phyloP scores from a whole-genome alignment of 495 filamentous ascomycete genomes.

The Schizothecium vesticola region DNA sequence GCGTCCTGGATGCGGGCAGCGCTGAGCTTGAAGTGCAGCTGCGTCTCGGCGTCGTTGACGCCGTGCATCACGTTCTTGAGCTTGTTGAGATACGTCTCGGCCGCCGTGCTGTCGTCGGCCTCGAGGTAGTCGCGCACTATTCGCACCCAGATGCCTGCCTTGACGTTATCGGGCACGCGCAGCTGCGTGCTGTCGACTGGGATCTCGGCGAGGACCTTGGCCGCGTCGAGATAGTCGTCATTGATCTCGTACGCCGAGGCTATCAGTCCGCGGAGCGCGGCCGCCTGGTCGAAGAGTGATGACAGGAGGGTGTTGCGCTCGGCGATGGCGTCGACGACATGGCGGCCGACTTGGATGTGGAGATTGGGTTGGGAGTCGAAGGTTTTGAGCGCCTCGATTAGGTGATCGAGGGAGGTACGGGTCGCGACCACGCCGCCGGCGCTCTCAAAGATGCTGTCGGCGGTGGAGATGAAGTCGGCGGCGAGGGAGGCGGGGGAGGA shows the following conservation, averaged over 20 bases:
- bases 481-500: constrained; percentile 51
- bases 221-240: constrained; percentile 75
- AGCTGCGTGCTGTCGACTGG: constrained; percentile 83
- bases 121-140: constrained; percentile 94
- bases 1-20: constrained; percentile 92
- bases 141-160: constrained; percentile 79
- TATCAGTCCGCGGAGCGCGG: constrained; percentile 71
- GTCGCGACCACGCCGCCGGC: constrained; percentile 69
- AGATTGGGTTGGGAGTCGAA: constrained; percentile 49
- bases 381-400: constrained; percentile 55
- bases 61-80: constrained; percentile 86
- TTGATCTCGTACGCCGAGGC: constrained; percentile 77
- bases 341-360: constrained; percentile 64
- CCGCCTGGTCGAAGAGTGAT: constrained; percentile 79
- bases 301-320: constrained; percentile 41
- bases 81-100: constrained; percentile 83
- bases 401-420: constrained; percentile 62
- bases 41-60: constrained; percentile 61
- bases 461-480: constrained; percentile 63
- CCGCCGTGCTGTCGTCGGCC: constrained; percentile 81
- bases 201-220: constrained; percentile 73
- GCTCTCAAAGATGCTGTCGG: constrained; percentile 62
- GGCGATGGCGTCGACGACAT: constrained; percentile 60
- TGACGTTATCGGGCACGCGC: constrained; percentile 69
- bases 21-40: constrained; percentile 80